Base-by-base conservation (phyloP, 495 filamentous ascomycete genomes). In the Rhizodiscina lignyota region DNA sequence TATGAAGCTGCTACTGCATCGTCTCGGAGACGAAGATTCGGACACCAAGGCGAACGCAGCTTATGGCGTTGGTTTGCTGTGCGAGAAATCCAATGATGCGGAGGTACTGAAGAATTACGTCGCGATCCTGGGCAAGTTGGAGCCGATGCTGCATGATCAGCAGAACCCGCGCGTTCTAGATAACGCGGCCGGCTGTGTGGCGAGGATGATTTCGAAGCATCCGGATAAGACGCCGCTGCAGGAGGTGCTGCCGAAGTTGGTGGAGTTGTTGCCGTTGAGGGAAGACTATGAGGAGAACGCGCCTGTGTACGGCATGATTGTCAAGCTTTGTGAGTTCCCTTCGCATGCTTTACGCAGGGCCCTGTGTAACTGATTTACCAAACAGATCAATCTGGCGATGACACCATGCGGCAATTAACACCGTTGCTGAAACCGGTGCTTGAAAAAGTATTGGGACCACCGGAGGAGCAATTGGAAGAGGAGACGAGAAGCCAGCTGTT, bases 281-380 rank as follows among this genome's bases (percentile, higher is more conserved):
- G 86, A 94, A 46, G 89, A 97, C 54, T 96, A 70, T 43, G 85
- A 94, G 56, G 89, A 97, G 70, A 96, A 97, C 61, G 77, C 81
- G 41, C 82, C 87, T 8, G 71, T 96, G 23, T 97, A 75, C 59
- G 67, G 75, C 45, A 86, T 82, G 71, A 70, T 97, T 48, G 74
- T 82, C 52, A 71, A 79, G 53, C 64, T 96, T 37, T 94, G 77
- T 83, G 65, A 66, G 79, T 70, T 18, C 29, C 17, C 12, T 13
- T 13, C 26, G 2, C 36, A 28, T 13, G 22, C 24, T 22, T 34
- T 18, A 12, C 21, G 16, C 24, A 10, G 6, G 32, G 16, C n/a
- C n/a, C 17, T 24, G n/a, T 28, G 18, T 27, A 8, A 33, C 11
- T 52, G 49, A 54, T 52, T 45, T 39, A 35, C 28, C 19, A 38